Conservation (phyloP, 768 basidiomycete species). For the Leucocoprinus leucothites region DNA sequence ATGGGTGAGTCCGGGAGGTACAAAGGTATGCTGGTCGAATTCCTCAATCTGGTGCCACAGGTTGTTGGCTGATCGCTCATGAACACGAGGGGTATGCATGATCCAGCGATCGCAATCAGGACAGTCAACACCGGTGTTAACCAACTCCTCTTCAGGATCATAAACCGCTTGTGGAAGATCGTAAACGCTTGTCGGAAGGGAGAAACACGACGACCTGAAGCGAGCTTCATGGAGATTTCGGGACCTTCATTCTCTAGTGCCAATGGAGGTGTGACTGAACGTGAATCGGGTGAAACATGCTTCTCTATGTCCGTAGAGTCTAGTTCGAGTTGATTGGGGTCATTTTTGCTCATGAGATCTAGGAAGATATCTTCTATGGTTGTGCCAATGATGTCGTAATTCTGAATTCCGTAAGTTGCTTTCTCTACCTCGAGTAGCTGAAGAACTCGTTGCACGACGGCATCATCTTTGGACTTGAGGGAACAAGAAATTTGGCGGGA, state of each 20-base stretch:
- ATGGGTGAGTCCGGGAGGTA: conserved; percentile 52
- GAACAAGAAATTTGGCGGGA: conserved; percentile 49
- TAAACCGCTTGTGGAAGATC: conserved; percentile 67
- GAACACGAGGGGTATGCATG: conserved; percentile 68
- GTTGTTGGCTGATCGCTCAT: conserved; percentile 47
- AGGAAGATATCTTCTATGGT: conserved; percentile 84
- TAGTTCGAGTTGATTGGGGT: conserved; percentile 17
- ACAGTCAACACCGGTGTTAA: conserved; percentile 56
- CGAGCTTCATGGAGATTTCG: conserved; percentile 33
- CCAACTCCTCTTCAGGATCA: conserved; percentile 69
- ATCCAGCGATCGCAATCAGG: conserved; percentile 54
- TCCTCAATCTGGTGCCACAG: conserved; percentile 41
- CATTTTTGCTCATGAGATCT: conserved; percentile 54
- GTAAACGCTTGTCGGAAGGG: conserved; percentile 66
- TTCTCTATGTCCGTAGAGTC: conserved; percentile 21
- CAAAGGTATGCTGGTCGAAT: conserved; percentile 39
- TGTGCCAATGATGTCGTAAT: conserved; percentile 68
- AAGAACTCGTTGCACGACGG: conserved; percentile 52
- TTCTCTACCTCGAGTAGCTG: conserved; percentile 48
- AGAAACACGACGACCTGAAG: conserved; percentile 50
- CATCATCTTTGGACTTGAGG: conserved; percentile 57
- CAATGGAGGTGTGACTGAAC: conserved; percentile 17
- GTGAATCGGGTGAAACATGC: conserved; percentile 13
- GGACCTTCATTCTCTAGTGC: conserved; percentile 16
- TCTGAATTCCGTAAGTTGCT: conserved; percentile 33